Evolutionary conservation across 805 yeast genomes (phyloP), one percentile per base, ranked within the genome.

Genomic region (Komagataella kurtzmanii): DNA sequence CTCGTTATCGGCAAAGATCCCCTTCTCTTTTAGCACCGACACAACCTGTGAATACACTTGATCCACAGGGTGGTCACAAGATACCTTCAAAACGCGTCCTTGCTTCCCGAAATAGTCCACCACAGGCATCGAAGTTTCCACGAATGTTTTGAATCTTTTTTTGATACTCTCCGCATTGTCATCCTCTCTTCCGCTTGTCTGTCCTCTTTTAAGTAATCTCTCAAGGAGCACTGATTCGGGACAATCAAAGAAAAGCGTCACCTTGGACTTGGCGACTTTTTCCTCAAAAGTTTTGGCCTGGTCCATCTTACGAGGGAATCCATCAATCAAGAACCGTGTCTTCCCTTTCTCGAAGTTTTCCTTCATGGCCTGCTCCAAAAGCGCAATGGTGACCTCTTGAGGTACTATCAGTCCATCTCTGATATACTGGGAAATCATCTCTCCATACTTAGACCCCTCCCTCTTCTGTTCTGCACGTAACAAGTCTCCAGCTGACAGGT

Each of bases 251-350:
- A 83, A 86, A 46, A 86, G 70, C 1, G 86, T 80, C 67, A 84
- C 78, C 23, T 80, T 72, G 55, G 87, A 83, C 65, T 75, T 83
- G 60, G 81, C 93, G 59, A 81, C 65, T 62, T 79, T 72, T 45
- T 85, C 80, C 69, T 91, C 98, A 65, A 91, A 91, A n/a, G 91
- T 85, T 45, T 85, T 54, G 0, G 98, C 98, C 72, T 91, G 99
- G 68, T 93, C 98, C 97, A 93, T 91, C 65, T 90, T 88, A 65
- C 98, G 79, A 49, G 99, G 99, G 77, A 93, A 91, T 0, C 99
- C 99, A 65, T 91, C 99, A 51, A 91, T 81, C 60, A 91, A 71
- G 65, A 90, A 91, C 58, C 80, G 80, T 51, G 73, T 74, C 21
- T 68, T 72, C 14, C 85, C 83, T n/a, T 72, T 63, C 3, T 58